Evolutionary conservation across 2,329 filamentous ascomycete species (phyloP), one percentile per base, ranked within the genome.

Genomic region (Trichocomaceae sp.): DNA sequence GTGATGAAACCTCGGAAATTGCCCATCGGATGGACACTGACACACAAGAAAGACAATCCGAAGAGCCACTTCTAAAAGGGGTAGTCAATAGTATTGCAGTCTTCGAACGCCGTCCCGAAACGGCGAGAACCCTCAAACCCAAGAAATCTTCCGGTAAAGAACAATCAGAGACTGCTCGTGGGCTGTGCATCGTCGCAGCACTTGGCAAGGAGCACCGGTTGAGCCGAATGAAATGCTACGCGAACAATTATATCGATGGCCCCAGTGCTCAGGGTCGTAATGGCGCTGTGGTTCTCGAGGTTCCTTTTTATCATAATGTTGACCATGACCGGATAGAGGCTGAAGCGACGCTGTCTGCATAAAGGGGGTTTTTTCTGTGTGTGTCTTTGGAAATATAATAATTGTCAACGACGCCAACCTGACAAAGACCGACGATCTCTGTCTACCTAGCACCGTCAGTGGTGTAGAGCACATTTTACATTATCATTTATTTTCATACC

Each of bases 11-110:
- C 51, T 39, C 37, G 23, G 45, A 48, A 8, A 22, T 41, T 33
- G 44, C 41, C 26, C 17, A 19, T 8, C 29, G 22, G 31, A 15
- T 35, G 15, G 12, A 13, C 17, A 47, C 19, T 26, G 17, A 23
- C 9, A 17, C 41, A 44, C 31, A 23, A 15, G 1, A 23, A 29
- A 19, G 39, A 47, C 20, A 10, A 39, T 61, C 63, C 26, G 48
- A 56, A 17, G 65, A 64, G 56, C 69, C 70, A 10, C 65, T 72
- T 17, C 78, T 90, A 52, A 82, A 81, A 63, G 93, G 93, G 42
- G 79, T 97, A 7, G 79, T 99, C 61, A 99, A 97, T 66, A 90
- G 88, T 62, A 85, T 99, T 57, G 83, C 88, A 1, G 80, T 96
- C 13, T 90, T 93, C 62, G 93, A 97, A 70, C 80, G 88, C 17